Evolutionary conservation across 2,329 filamentous ascomycete genomes (phyloP).

Genomic region (Raffaelea albimanens): DNA sequence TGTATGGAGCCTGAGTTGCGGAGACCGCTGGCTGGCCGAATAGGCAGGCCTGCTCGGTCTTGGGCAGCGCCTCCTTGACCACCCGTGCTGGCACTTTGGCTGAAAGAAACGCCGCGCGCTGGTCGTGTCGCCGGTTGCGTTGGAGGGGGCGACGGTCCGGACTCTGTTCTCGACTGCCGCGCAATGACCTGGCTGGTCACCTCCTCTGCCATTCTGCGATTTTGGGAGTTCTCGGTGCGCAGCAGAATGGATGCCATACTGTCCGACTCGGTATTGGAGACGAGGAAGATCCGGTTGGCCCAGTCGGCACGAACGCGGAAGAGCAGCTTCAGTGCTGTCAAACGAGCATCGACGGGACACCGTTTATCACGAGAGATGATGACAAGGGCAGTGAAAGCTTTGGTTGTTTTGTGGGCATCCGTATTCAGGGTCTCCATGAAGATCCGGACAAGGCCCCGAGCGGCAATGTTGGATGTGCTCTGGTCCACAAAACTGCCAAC

Average conservation of each 20-base stretch:
- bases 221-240: slow-evolving; percentile 47
- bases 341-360: slow-evolving; percentile 58
- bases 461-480: slow-evolving; percentile 61
- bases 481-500: slow-evolving; percentile 24
- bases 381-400: slow-evolving; percentile 54
- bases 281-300: slow-evolving; percentile 65
- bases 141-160: slow-evolving; percentile 27
- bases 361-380: slow-evolving; percentile 50
- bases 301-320: slow-evolving; percentile 80
- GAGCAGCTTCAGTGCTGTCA: slow-evolving; percentile 67
- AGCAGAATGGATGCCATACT: slow-evolving; percentile 63
- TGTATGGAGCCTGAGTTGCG: slow-evolving; percentile 16
- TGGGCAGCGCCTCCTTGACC: not conserved
- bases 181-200: slow-evolving; percentile 29
- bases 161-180: slow-evolving; percentile 35
- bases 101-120: slow-evolving; percentile 39
- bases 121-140: slow-evolving; percentile 16
- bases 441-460: slow-evolving; percentile 61
- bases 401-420: slow-evolving; percentile 54
- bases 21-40: slow-evolving; percentile 32
- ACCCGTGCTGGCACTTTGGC: slow-evolving; percentile 28
- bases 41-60: slow-evolving; percentile 16
- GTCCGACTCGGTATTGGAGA: slow-evolving; percentile 59
- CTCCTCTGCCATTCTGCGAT: slow-evolving; percentile 42
- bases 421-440: slow-evolving; percentile 65